Base-by-base conservation (phyloP, 306 rosid species). In the Cucumis cinereus region DNA sequence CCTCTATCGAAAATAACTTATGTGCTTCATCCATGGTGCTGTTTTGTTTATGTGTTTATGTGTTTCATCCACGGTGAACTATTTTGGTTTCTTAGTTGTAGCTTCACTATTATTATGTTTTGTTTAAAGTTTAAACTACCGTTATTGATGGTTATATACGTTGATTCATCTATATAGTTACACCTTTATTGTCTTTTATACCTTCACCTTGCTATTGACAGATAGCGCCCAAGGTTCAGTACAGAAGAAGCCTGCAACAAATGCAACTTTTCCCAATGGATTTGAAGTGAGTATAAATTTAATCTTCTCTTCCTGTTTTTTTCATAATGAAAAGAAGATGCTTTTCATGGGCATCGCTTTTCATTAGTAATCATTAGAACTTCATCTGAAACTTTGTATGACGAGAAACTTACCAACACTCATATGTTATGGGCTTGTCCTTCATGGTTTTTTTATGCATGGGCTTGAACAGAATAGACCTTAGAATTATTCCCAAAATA, bases 231-330 rank as follows among this genome's bases (percentile, higher is more conserved):
- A 81, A 71, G 73, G 77, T 35, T 77, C 89, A 68, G 38, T 69
- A 79, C 85, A 87, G 87, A 88, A 86, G 79, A 84, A 81, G 76
- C 72, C 90, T 81, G 81, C 85, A 63, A 81, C 73, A 45, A 58
- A 14, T 77, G 81, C 88, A 69, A 85, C 89, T 79, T 92, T 95
- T 87, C 98, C 98, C 68, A 84, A 77, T 78, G 98, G 99, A 81
- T 88, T 90, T 83, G 99, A 95, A 93, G 99, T 95, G 77, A 83
- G 82, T 66, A 59, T 35, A 59, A 17, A 36, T 26, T 70, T 70
- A 16, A 70, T 45, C 56, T 45, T 24, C 49, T 53, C 24, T 49
- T 45, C 30, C 67, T 38, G 61, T 58, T 67, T 57, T 86, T 49
- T 71, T 6, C 53, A 30, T 22, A 22, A 40, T 40, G 53, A 40